Conservation (phyloP, 495 filamentous ascomycete species). For the Podospora pseudoanserina region DNA sequence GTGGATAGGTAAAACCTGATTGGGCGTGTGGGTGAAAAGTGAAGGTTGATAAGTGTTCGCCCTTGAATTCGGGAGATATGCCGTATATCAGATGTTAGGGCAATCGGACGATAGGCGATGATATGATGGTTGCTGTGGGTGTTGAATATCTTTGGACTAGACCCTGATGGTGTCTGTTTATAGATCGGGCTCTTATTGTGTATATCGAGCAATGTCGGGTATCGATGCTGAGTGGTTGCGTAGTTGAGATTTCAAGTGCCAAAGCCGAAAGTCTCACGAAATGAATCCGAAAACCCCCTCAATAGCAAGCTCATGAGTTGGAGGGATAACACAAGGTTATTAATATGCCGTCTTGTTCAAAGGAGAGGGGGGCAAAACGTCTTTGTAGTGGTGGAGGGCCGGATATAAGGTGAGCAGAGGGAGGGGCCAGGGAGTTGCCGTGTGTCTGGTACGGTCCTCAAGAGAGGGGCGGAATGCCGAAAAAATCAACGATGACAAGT, state of each 20-base stretch:
- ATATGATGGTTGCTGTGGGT: conserved; percentile 4
- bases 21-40: neutral
- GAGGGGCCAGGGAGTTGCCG: neutral
- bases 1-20: neutral
- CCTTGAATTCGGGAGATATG: neutral
- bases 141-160: neutral
- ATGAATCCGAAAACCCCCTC: conserved; percentile 24
- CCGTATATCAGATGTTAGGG: neutral
- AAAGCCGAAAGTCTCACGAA: conserved; percentile 23
- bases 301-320: conserved; percentile 39
- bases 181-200: neutral
- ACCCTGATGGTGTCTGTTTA: neutral
- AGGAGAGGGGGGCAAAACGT: neutral
- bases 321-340: conserved; percentile 9
- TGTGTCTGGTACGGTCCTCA: neutral
- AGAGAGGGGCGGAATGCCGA: neutral
- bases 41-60: neutral
- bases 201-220: neutral
- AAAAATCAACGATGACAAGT: neutral
- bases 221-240: conserved; percentile 7
- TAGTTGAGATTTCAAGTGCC: conserved; percentile 24
- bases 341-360: conserved; percentile 6
- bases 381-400: neutral
- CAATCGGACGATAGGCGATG: conserved; percentile 5
- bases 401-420: neutral